Percentiles rank a stretch among this genome's conserved stretches.
phyloP scores from a whole-genome alignment of 805 yeast genomes.

The Ogataea neopini region DNA sequence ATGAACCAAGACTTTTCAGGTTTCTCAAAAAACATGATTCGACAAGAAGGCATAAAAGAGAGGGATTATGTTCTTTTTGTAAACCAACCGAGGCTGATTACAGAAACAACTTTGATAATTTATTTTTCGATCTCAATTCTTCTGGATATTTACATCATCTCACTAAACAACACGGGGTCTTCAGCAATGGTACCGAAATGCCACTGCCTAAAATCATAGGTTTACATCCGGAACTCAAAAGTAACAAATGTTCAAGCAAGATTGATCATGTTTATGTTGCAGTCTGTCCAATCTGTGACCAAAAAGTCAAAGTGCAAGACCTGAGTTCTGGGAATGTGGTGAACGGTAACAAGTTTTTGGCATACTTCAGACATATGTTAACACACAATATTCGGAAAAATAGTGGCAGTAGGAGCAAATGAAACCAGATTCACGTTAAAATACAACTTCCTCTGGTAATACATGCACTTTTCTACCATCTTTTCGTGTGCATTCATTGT shows the following conservation, averaged over 20 bases:
- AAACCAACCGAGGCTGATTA: constrained; percentile 14
- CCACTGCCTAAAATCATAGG: constrained; percentile 22
- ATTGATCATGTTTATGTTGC: constrained; percentile 19
- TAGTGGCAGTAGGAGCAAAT: constrained; percentile 10
- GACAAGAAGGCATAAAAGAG: constrained; percentile 19
- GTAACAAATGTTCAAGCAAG: constrained; percentile 14
- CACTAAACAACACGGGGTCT: constrained; percentile 30
- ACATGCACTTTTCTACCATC: constrained; percentile 64
- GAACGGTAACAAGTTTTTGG: constrained; percentile 18
- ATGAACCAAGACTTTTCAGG: constrained; percentile 21
- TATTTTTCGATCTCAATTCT: constrained; percentile 26
- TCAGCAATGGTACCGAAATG: constrained; percentile 26
- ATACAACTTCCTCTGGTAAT: constrained; percentile 65
- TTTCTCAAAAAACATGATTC: constrained; percentile 11
- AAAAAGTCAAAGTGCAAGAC: constrained; percentile 17
- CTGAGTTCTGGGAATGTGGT: constrained; percentile 10
- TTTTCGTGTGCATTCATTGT: constrained; percentile 51
- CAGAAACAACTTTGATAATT: constrained; percentile 11
- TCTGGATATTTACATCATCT: constrained; percentile 30
- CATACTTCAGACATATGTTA: constrained; percentile 22
- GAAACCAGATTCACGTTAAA: constrained; percentile 37
- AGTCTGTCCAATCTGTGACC: constrained; percentile 18
- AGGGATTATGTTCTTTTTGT: constrained; percentile 28
- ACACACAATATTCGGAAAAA: constrained; percentile 20
- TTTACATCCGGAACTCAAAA: constrained; percentile 16